phyloP scores from a whole-genome alignment of 805 yeast species.

The Alloascoidea hylecoeti region DNA sequence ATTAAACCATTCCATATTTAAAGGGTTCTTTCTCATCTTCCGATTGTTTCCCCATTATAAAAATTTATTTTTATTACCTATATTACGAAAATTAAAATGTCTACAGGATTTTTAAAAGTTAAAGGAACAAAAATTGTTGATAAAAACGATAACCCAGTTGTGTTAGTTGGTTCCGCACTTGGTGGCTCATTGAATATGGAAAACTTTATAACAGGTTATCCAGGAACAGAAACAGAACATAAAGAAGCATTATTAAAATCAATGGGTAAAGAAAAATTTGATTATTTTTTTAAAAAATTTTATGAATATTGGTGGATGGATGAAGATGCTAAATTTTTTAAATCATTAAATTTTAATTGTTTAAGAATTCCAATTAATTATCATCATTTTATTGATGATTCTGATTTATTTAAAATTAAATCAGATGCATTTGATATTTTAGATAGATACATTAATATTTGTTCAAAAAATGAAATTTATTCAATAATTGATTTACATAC shows the following conservation, averaged over 20 bases:
- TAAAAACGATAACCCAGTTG: constrained; percentile 21
- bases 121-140: constrained; percentile 35
- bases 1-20: no score
- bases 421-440: constrained; percentile 29
- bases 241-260: constrained; percentile 22
- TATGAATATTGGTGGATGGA: constrained; percentile 41
- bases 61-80: no score
- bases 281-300: constrained; percentile 34
- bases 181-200: constrained; percentile 43
- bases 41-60: no score
- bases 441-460: constrained; percentile 27
- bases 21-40: no score
- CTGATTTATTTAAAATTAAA: constrained; percentile 27
- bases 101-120: constrained; percentile 25
- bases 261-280: constrained; percentile 32
- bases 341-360: constrained; percentile 27
- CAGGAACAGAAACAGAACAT: constrained; percentile 39
- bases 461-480: constrained; percentile 31
- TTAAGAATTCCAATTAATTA: constrained; percentile 38
- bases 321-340: constrained; percentile 30
- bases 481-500: constrained; percentile 34
- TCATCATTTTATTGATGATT: constrained; percentile 32
- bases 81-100: no score
- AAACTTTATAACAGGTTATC: constrained; percentile 40
- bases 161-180: constrained; percentile 31